phyloP scores from a whole-genome alignment of 2,329 filamentous ascomycete species.

The Tolypocladium tropicale region DNA sequence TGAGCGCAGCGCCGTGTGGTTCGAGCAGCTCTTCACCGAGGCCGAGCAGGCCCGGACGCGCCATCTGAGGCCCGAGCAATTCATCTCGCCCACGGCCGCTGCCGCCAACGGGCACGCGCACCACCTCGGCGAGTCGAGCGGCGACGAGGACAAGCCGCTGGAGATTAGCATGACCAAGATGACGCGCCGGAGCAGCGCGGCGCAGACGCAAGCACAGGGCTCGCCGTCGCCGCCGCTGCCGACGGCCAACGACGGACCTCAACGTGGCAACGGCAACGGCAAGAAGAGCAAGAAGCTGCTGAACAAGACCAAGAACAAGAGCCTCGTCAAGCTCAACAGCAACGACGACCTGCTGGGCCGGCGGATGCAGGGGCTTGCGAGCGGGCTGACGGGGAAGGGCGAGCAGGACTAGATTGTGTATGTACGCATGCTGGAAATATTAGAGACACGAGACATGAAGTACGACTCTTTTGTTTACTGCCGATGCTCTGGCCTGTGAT shows the following conservation, averaged over 20 bases:
- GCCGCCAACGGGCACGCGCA: constrained; percentile 11
- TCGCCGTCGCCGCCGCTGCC: constrained; percentile 5
- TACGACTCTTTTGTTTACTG: background rate
- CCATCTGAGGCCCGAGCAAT: constrained; percentile 2
- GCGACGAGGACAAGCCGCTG: constrained; percentile 69
- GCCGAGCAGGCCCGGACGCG: constrained; percentile 30
- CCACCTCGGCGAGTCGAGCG: constrained; percentile 48
- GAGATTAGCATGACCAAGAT: constrained; percentile 63
- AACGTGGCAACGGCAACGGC: constrained; percentile 5
- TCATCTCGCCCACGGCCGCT: background rate
- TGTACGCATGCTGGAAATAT: background rate
- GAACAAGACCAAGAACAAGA: constrained; percentile 35
- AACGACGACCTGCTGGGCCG: constrained; percentile 46
- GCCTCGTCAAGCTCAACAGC: constrained; percentile 43
- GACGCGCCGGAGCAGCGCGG: constrained; percentile 22
- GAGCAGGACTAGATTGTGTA: constrained; percentile 25
- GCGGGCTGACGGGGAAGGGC: constrained; percentile 38
- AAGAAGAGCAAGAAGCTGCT: constrained; percentile 17
- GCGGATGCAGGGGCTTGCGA: constrained; percentile 48
- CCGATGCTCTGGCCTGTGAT: background rate
- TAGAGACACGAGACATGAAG: background rate
- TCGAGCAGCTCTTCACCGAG: constrained; percentile 60
- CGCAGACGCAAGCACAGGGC: background rate
- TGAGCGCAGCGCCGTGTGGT: constrained; percentile 69
- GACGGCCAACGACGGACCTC: constrained; percentile 14